A percentile compares a stretch with the other conserved stretches of the same genome.
Conservation (phyloP, 176 grass and related monocot species). For the Pharus latifolius region DNA sequence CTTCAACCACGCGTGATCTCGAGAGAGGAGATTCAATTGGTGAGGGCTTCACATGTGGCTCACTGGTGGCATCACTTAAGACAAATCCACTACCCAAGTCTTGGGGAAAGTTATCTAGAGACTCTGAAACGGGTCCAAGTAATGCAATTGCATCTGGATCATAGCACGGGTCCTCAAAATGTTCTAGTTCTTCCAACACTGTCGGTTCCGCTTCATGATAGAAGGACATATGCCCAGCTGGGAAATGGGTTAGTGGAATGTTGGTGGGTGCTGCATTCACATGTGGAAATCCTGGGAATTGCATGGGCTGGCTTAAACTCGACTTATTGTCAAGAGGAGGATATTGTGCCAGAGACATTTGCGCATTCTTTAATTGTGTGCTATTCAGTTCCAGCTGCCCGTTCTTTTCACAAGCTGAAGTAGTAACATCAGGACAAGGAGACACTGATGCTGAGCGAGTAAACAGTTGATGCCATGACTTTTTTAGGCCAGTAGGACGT, state of each 20-base stretch:
- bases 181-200: slow-evolving; percentile 48
- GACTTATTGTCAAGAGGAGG: slow-evolving; percentile 39
- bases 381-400: slow-evolving; percentile 26
- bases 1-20: slow-evolving; percentile 41
- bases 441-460: slow-evolving; percentile 52
- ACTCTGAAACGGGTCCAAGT: slow-evolving; percentile 77
- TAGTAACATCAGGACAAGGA: slow-evolving; percentile 43
- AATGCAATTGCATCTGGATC: slow-evolving; percentile 69
- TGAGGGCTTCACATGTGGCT: slow-evolving; percentile 58
- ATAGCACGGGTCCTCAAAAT: slow-evolving; percentile 84
- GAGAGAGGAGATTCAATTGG: slow-evolving; percentile 80
- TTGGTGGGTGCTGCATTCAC: slow-evolving; percentile 14
- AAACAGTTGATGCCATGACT: slow-evolving; percentile 85
- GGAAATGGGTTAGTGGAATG: slow-evolving; percentile 25
- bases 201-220: slow-evolving; percentile 30
- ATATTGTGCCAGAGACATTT: slow-evolving; percentile 30
- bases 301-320: slow-evolving; percentile 21
- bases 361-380: slow-evolving; percentile 34
- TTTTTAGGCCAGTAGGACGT: slow-evolving; percentile 42
- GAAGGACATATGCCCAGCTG: slow-evolving; percentile 34
- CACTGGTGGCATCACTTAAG: slow-evolving; percentile 25
- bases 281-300: slow-evolving; percentile 36
- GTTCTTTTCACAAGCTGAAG: slow-evolving; percentile 23
- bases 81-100: slow-evolving; percentile 43
- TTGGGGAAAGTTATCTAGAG: slow-evolving; percentile 51